Percentiles rank a stretch among this genome's conserved stretches.
These are phyloP conservation scores for Hypoxylon sp. DNA, from an alignment of 2,329 filamentous ascomycete genomes.

Conservation along the genomic window DNA sequence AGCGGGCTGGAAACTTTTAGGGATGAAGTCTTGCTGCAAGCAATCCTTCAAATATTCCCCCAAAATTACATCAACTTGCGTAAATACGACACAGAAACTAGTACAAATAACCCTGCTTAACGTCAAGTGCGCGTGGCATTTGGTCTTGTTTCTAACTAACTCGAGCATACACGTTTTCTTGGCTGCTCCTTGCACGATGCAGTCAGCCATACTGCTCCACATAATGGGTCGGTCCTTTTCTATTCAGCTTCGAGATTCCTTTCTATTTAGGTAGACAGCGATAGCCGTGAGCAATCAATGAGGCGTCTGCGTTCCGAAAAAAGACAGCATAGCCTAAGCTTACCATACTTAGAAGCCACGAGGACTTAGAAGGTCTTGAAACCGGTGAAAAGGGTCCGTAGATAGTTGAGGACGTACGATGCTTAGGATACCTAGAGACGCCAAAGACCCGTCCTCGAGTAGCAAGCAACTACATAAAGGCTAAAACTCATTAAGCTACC, in stretches of 20 bases:
- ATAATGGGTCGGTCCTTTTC: slow-evolving; percentile 32
- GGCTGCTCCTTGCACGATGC: slow-evolving; percentile 32
- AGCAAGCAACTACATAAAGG: neutral
- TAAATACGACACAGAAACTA: slow-evolving; percentile 31
- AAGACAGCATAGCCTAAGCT: neutral
- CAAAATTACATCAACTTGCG: slow-evolving; percentile 43
- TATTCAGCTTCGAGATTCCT: slow-evolving; percentile 11
- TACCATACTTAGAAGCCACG: neutral
- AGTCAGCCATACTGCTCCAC: slow-evolving; percentile 31
- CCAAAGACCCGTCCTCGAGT: neutral
- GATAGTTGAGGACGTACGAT: neutral
- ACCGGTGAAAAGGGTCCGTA: neutral
- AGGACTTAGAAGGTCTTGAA: neutral
- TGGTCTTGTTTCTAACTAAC: slow-evolving; percentile 20
- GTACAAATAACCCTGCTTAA: slow-evolving; percentile 2
- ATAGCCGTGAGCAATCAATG: neutral
- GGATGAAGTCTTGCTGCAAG: slow-evolving; percentile 36
- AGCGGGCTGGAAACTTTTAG: slow-evolving; percentile 24
- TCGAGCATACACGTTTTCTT: slow-evolving; percentile 26
- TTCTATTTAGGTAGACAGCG: neutral
- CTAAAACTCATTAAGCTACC: slow-evolving; percentile 12
- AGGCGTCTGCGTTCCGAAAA: neutral
- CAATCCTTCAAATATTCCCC: slow-evolving; percentile 38
- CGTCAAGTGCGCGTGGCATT: slow-evolving; percentile 21
- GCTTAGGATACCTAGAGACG: neutral